Evolutionary conservation across 176 grass and related monocot genomes (phyloP), one percentile per base, ranked within the genome.

Genomic region (Paspalum vaginatum): DNA sequence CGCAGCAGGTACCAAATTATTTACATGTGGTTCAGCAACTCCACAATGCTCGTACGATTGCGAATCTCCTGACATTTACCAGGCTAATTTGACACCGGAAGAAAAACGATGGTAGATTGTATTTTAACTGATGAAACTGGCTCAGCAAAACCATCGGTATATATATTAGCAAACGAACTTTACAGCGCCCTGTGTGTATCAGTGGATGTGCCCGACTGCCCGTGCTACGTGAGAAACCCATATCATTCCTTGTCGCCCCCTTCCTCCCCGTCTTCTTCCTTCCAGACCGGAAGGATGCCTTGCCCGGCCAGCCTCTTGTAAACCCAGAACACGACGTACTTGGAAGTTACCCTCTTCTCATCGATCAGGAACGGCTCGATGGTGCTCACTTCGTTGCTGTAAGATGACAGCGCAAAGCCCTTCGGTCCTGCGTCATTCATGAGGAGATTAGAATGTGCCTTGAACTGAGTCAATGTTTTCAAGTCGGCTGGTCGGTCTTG

Each of bases 351-450:
- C 85, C 81, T 98, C 78, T 91, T 98, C 83, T 98, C 95, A 16
- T 98, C 95, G 55, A 98, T 85, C 4, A 91, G 82, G 77, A 98
- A 98, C 4, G 96, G 96, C 72, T 98, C 96, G 44, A 98, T 87
- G 15, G 96, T 98, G 80, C 92, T 98, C 10, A 88, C 88, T 46
- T 76, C 88, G 42, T 77, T 84, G 40, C 75, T 70, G 51, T 98
- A 95, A 0, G 96, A 98, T 2, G 92, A 89, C 27, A 95, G 32
- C 4, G 90, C 81, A 53, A 98, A 98, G 76, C 92, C 95, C 81
- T 98, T 98, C 0, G 95, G 95, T 85, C 95, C 95, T 98, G 75
- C 77, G 27, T 80, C 40, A 22, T 42, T 40, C 38, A 22, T 75
- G 5, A 65, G 5, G 3, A 74, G 22, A 68, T 54, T 11, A 69